A percentile compares a stretch with the other conserved stretches of the same genome.
Conservation (phyloP, 169 alveolate genomes). For the Plasmodium cynomolgi region DNA sequence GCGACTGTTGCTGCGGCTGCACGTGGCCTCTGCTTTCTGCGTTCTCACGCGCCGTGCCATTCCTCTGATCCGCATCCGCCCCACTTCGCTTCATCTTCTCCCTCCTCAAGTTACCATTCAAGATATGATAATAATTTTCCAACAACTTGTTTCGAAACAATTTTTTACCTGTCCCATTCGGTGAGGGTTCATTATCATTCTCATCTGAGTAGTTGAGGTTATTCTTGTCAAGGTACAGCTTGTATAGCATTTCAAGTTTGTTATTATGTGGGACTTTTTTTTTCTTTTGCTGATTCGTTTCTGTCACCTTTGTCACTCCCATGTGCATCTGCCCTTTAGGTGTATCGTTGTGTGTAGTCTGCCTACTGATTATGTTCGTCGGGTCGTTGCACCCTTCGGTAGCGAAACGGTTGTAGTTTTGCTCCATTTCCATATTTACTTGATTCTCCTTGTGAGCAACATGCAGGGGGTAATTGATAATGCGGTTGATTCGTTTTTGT, state of each 20-base stretch:
- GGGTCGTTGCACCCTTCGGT: neutral
- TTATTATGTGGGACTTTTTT: slow-evolving; percentile 1
- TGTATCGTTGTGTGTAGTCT: neutral
- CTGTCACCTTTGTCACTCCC: neutral
- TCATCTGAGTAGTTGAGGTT: neutral
- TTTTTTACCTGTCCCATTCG: neutral
- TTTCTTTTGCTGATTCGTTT: neutral
- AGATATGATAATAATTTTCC: slow-evolving; percentile 37
- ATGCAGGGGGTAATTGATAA: neutral
- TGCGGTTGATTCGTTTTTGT: neutral
- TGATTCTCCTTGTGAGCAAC: neutral
- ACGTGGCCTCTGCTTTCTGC: neutral
- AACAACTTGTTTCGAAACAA: slow-evolving; percentile 6
- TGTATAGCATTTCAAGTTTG: slow-evolving; percentile 33
- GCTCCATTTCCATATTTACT: neutral
- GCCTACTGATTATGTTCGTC: neutral
- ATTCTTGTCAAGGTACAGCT: slow-evolving; percentile 13
- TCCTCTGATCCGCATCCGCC: neutral
- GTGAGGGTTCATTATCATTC: neutral
- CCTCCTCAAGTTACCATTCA: slow-evolving; percentile 8
- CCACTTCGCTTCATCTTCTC: neutral
- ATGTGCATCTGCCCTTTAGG: neutral
- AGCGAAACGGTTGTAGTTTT: neutral
- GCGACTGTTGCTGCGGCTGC: neutral
- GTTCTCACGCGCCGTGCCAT: neutral